Evolutionary conservation across 305 asterid genomes (phyloP), one percentile per base, ranked within the genome.

Genomic region (Fraxinus paxiana): DNA sequence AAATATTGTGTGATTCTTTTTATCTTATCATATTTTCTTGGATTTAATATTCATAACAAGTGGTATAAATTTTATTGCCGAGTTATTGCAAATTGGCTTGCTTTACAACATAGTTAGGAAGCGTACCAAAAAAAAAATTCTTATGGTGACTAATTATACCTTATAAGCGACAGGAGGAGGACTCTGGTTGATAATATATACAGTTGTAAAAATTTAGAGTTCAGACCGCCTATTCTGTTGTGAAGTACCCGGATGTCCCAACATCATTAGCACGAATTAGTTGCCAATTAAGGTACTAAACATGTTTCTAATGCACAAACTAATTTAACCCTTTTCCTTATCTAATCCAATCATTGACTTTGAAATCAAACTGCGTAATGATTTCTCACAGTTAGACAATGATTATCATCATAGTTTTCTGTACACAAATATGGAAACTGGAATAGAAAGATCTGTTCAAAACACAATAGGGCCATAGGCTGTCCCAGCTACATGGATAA

Each of bases 401-500:
- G 22, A 65, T 77, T 15, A 79, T 73, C 22, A 77, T 72, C 73
- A 67, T 37, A 70, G 1, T 3, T 9, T n/a, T 61, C 4, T 71
- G 71, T 35, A 77, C 51, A 5, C 5, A 0, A 17, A 33, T 20
- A 56, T 81, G 67, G 56, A 86, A 84, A 37, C 87, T 86, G 82
- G 65, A 79, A 84, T 41, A 20, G 75, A 54, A 84, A 84, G 82
- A 80, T 28, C 31, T 46, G 69, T 63, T 4, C 35, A 26, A 28
- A 75, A 75, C 73, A 12, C 73, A 67, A 24, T 24, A 24, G 26
- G 26, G 26, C 26, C 26, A 3, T 26, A 67, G 73, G 67, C 46
- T 43, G 67, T 59, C 77, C 81, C 77, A 82, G 59, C 71, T 74
- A 80, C n/a, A 56, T 24, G 26, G 26, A 24, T 24, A 24, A 24